A percentile compares a stretch with the other conserved stretches of the same genome.
These are phyloP conservation scores for Wallacemonas sp. DNA, from an alignment of 208 protist genomes.

Conservation along the genomic window DNA sequence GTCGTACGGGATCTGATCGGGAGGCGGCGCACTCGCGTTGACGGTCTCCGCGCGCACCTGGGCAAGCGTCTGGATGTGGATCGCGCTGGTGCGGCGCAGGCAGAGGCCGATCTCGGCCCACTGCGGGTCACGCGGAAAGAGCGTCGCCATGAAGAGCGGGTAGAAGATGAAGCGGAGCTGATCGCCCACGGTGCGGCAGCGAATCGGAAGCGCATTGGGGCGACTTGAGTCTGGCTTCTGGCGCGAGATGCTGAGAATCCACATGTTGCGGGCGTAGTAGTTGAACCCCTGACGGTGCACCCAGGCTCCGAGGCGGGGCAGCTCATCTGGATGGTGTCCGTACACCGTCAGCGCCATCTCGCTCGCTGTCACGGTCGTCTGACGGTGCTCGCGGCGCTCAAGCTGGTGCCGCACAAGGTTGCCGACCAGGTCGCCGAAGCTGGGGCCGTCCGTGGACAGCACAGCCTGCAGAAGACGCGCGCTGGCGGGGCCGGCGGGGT, in stretches of 20 bases:
- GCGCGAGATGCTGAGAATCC: constrained; percentile 62
- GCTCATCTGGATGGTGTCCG: constrained; percentile 73
- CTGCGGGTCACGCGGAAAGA: constrained; percentile 77
- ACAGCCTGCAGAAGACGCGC: constrained; percentile 75
- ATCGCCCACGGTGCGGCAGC: constrained; percentile 63
- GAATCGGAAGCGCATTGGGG: constrained; percentile 49
- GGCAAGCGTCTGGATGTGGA: constrained; percentile 87
- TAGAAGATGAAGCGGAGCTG: constrained; percentile 96
- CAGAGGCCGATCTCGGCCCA: constrained; percentile 94
- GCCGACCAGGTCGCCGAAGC: constrained; percentile 77
- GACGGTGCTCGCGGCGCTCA: constrained; percentile 75
- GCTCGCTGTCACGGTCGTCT: constrained; percentile 47
- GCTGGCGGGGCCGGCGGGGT: constrained; percentile 71
- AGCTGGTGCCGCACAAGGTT: constrained; percentile 78
- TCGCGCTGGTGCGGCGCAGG: constrained; percentile 93
- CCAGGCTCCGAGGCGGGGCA: constrained; percentile 74
- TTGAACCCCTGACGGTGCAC: constrained; percentile 84
- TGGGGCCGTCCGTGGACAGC: constrained; percentile 70
- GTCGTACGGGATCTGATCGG: constrained; percentile 50
- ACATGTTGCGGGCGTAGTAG: constrained; percentile 75
- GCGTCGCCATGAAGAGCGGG: constrained; percentile 97
- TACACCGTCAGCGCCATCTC: constrained; percentile 75
- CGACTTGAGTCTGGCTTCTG: constrained; percentile 21
- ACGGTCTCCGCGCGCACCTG: constrained; percentile 57
- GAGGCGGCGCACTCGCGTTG: constrained; percentile 34